Base-by-base conservation (phyloP, 2,329 filamentous ascomycete species). In the Eutypa lata region DNA sequence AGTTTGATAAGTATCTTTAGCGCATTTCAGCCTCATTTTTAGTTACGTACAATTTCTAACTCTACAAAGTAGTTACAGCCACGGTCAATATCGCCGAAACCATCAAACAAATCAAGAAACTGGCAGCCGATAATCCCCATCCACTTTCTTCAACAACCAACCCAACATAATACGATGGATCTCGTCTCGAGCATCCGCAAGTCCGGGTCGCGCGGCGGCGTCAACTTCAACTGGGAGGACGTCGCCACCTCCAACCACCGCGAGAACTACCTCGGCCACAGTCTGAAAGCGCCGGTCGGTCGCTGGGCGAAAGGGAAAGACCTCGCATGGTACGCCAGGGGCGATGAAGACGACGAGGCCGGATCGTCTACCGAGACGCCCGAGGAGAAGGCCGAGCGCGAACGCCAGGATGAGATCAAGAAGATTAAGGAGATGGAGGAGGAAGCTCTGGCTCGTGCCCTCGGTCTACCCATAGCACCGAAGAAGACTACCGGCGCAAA, bases 191-290 rank as follows among this genome's bases (percentile, higher is more conserved):
- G 89, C 42, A 88, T 99, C 57, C 90, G 92, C 66, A 97, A 99
- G 74, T 76, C 80, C 18, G 93, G 96, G 70, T 94, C 91, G 64
- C 88, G 94, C 61, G 94, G 94, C 66, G 94, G 94, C 68, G 89
- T 89, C 72, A 91, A 97, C 71, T 99, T 99, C 77, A 92, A 87
- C 74, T 97, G 94, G 94, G 89, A 93, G 60, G 91, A 97, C 62
- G 93, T 99, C 67, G 88, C 93, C 69, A 85, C 79, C 59, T 95
- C 91, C 48, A 76, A 82, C 21, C 92, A 96, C 66, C 91, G 94
- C 71, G 92, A 99, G 72, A 96, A 87, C 65, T 87, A 85, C 70
- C 87, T 97, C 7, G 92, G 92, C 49, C 92, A 97, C 75, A 94
- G 89, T 54, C 74, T 97, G 53, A 96, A 93, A 78, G 92, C 92